phyloP scores from a whole-genome alignment of 2,329 filamentous ascomycete species.

The Cytospora leucostoma region DNA sequence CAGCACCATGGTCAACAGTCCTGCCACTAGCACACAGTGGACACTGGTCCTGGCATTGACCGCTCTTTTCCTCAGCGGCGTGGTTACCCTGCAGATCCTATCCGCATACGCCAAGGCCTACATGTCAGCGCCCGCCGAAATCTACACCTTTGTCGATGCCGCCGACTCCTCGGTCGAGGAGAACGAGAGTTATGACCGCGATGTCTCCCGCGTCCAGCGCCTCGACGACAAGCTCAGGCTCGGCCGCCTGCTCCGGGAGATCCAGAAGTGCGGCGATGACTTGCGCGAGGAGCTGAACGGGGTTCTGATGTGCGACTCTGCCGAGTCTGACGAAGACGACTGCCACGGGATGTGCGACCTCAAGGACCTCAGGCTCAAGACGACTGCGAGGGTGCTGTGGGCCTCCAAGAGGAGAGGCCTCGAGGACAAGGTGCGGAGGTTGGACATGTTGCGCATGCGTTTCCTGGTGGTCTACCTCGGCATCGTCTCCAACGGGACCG shows the following conservation, averaged over 20 bases:
- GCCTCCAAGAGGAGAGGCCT: slow-evolving; percentile 54
- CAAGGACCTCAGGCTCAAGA: slow-evolving; percentile 42
- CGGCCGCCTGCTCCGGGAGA: slow-evolving; percentile 59
- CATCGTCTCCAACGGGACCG: slow-evolving; percentile 49
- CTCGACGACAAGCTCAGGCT: slow-evolving; percentile 65
- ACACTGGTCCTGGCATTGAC: slow-evolving; percentile 59
- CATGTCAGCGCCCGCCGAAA: slow-evolving; percentile 58
- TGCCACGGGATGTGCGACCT: slow-evolving; percentile 26
- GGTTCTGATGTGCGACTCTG: slow-evolving; percentile 50
- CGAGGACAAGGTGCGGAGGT: slow-evolving; percentile 58
- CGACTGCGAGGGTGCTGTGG: slow-evolving; percentile 58
- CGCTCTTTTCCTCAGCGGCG: slow-evolving; percentile 57
- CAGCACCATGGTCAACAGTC: slow-evolving; percentile 48
- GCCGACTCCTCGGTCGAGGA: slow-evolving; percentile 64
- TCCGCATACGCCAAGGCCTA: slow-evolving; percentile 58
- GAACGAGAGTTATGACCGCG: slow-evolving; percentile 64
- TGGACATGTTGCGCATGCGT: slow-evolving; percentile 65
- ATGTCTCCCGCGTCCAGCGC: slow-evolving; percentile 58
- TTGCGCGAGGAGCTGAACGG: slow-evolving; percentile 60
- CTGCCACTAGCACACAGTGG: slow-evolving; percentile 53
- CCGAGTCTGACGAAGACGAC: slow-evolving; percentile 43
- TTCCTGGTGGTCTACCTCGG: slow-evolving; percentile 67
- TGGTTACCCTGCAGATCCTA: slow-evolving; percentile 55
- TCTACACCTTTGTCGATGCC: slow-evolving; percentile 59
- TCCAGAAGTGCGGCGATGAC: slow-evolving; percentile 61